A percentile compares a stretch with the other conserved stretches of the same genome.
Evolutionary conservation across 441 rosid genomes (phyloP).

Genomic region (Croton setiger): DNA sequence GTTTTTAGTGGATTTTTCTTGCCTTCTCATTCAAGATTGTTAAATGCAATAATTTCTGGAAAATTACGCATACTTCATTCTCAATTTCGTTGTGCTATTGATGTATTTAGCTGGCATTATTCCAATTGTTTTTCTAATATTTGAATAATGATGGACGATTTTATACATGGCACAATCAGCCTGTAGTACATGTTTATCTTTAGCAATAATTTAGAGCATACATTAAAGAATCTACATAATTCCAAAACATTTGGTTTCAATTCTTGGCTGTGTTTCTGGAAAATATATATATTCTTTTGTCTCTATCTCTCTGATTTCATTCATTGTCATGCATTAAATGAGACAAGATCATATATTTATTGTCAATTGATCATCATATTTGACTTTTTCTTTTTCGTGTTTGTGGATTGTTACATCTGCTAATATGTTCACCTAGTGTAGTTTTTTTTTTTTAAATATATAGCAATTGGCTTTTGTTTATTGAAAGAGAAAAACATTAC

Average conservation of each 20-base stretch:
- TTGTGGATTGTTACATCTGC: no score
- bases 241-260: not conserved
- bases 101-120: no score
- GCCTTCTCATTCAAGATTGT: no score
- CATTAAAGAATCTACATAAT: not conserved
- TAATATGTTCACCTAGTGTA: not conserved
- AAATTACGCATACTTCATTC: not conserved
- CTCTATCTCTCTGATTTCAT: not conserved
- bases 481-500: not conserved
- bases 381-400: no score
- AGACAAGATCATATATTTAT: not conserved
- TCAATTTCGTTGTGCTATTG: not conserved
- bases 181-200: not conserved
- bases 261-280: constrained; percentile 2
- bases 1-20: no score
- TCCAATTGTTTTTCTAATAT: not conserved
- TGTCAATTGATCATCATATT: not conserved
- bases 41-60: no score
- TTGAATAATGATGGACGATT: not conserved
- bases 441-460: not conserved
- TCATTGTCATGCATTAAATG: not conserved
- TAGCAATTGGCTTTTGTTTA: constrained; percentile 12
- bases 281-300: not conserved
- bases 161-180: not conserved
- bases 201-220: not conserved